Conservation (phyloP, 2,329 filamentous ascomycete genomes). For the Cladosporium halotolerans region DNA sequence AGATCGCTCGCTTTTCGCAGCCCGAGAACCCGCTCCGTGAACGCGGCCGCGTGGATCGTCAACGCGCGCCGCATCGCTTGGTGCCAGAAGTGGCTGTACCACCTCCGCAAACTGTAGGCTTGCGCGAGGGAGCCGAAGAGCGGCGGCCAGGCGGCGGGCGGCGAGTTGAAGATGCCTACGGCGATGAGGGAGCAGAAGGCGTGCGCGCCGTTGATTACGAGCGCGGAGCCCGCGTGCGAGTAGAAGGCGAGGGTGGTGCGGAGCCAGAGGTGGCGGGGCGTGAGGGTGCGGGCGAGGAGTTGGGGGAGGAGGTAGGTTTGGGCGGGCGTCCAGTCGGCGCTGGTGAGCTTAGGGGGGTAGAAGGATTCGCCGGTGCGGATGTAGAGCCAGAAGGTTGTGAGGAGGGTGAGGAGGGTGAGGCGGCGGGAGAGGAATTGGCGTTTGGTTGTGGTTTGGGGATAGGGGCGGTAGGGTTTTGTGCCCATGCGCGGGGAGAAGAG, state of each 20-base stretch:
- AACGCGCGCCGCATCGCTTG: slow-evolving; percentile 9
- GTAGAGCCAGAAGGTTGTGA: background rate
- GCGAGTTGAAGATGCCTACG: slow-evolving; percentile 4
- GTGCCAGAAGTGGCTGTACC: slow-evolving; percentile 12
- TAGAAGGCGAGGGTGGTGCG: slow-evolving; percentile 1
- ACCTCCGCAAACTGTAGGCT: slow-evolving; percentile 7
- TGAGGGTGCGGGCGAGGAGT: slow-evolving; percentile 1
- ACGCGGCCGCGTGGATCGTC: slow-evolving; percentile 1
- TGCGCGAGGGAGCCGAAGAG: background rate
- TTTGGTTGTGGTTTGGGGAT: slow-evolving; percentile 1
- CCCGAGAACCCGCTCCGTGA: background rate
- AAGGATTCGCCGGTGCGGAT: background rate
- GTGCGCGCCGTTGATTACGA: slow-evolving; percentile 1
- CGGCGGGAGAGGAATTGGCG: background rate
- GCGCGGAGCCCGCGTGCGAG: slow-evolving; percentile 1
- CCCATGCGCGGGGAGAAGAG: slow-evolving; percentile 10
- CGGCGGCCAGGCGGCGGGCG: slow-evolving; percentile 3
- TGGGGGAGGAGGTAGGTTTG: slow-evolving; percentile 3
- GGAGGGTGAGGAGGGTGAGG: background rate
- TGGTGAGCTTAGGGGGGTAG: background rate
- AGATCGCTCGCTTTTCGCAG: background rate
- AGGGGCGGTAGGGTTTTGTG: slow-evolving; percentile 1
- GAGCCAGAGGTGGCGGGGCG: background rate
- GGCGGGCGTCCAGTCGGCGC: background rate
- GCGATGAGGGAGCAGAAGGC: slow-evolving; percentile 5